Conservation (phyloP, 1,139 yeast species). For the Suhomyces anneliseae region DNA sequence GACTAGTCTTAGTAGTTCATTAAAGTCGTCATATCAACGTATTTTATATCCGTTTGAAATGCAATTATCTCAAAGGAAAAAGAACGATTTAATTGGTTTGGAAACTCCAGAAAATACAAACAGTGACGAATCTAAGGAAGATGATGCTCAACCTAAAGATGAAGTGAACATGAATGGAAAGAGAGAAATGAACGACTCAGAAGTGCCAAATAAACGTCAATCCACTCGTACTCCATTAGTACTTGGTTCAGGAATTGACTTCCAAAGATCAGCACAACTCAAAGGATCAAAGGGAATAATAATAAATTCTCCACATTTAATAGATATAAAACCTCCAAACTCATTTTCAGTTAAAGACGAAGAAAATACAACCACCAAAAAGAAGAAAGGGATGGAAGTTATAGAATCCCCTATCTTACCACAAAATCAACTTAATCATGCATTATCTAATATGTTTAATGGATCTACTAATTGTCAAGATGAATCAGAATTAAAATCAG, state of each 20-base stretch:
- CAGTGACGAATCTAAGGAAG: background rate
- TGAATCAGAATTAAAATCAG: slow-evolving; percentile 25
- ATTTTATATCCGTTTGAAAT: slow-evolving; percentile 37
- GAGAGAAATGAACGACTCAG: slow-evolving; percentile 4
- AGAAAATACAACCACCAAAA: slow-evolving; percentile 13
- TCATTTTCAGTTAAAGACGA: slow-evolving; percentile 14
- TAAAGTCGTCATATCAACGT: slow-evolving; percentile 56
- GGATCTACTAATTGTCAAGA: slow-evolving; percentile 26
- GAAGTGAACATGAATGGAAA: slow-evolving; percentile 12
- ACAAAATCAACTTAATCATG: slow-evolving; percentile 28
- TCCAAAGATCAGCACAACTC: slow-evolving; percentile 43
- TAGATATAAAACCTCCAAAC: slow-evolving; percentile 35
- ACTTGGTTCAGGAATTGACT: slow-evolving; percentile 50
- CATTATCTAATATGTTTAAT: slow-evolving; percentile 20
- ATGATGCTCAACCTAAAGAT: background rate
- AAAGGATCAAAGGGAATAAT: slow-evolving; percentile 51
- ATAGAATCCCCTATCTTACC: slow-evolving; percentile 26
- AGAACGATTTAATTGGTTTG: slow-evolving; percentile 12
- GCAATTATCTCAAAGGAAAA: slow-evolving; percentile 19
- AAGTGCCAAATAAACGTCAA: slow-evolving; percentile 2
- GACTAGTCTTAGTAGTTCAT: slow-evolving; percentile 69
- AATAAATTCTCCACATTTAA: slow-evolving; percentile 42
- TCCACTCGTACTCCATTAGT: slow-evolving; percentile 26
- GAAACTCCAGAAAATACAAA: background rate
- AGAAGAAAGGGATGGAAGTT: slow-evolving; percentile 19